Base-by-base conservation (phyloP, 2,329 filamentous ascomycete genomes). In the Neodidymelliopsis sp. region DNA sequence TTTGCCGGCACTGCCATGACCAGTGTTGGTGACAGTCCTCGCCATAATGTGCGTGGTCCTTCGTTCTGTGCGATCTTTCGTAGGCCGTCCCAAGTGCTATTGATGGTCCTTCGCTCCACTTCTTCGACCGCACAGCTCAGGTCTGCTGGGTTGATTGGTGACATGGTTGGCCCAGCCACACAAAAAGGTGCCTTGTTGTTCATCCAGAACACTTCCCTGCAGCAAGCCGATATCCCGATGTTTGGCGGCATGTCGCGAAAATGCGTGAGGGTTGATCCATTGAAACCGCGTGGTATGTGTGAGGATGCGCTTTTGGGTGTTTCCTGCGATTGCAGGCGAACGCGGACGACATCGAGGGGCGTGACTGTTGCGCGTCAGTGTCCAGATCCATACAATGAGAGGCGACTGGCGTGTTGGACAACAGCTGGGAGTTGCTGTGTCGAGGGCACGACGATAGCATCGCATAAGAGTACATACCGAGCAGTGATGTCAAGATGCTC, bases 1-100 rank as follows among this genome's bases (percentile, higher is more conserved):
- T 99, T 99, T 19, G 87, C 91, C 0, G 94, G 94, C 5, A 99
- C 83, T 0, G 91, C 87, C 94, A 99, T 99, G 57, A 91, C 82
- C 16, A 99, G 77, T 0, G 94, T 99, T 0, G 94, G 93, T n/a
- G 90, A 95, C 4, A 99, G 78, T 0, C 94, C 94, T 53, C 94
- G 84, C 93, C 94, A 99, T 25, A 99, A 76, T 2, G 92, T 94
- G 19, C 84, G 82, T 10, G 91, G 67, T 1, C 94, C 94, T 76
- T 99, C 94, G 69, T 97, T 91, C 36, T 90, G 86, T 12, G 94
- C 91, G 65, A 99, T 99, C 78, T 99, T 99, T 55, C 88, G 85
- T 52, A 99, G 75, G 1, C 91, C 94, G 66, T 99, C 94, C 60
- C 96, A 81, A 0, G 94, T 99, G 8, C 92, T 95, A 62, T 87